Evolutionary conservation across 805 yeast species (phyloP), one percentile per base, ranked within the genome.

Genomic region (Saturnispora besseyi): DNA sequence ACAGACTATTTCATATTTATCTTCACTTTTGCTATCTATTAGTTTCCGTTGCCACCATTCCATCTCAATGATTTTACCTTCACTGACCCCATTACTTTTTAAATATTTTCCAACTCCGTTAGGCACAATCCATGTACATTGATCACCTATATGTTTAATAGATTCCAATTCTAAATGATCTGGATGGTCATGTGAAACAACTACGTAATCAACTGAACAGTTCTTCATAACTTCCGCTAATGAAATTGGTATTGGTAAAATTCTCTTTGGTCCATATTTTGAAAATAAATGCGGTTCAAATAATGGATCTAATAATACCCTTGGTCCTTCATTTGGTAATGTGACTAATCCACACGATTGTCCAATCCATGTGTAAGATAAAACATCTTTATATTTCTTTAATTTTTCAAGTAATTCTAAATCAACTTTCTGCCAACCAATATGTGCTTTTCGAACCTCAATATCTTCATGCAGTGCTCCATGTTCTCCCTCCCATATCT

Each of bases 101-200:
- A 91, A 68, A 49, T 73, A 79, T 56, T 69, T 71, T 48, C 79
- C 75, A 45, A 91, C 72, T 0, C 98, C 98, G 18, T 76, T 59
- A 0, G 98, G 98, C 0, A 90, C 96, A 9, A 91, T 74, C 97
- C 98, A 91, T 1, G 77, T 71, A 2, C 84, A 71, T 3, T 65
- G 55, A 55, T 86, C 82, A 11, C 85, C 82, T n/a, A 83, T 66
- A 45, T 69, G 57, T 37, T 66, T 61, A 13, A 81, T 77, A 9
- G 85, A 70, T 30, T 72, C 78, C 50, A 76, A 69, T 59, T 91
- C 98, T 42, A 91, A 67, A 67, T 91, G 98, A 64, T 91, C 98
- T 1, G 97, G 98, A 60, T 91, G 98, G 62, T 91, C 90, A 63
- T 91, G 98, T 2, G 95, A 84, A 0, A 91, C 95, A 21, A 91